Evolutionary conservation across 345 rosid genomes (phyloP), one percentile per base, ranked within the genome.

Genomic region (Dipteronia dyeriana): DNA sequence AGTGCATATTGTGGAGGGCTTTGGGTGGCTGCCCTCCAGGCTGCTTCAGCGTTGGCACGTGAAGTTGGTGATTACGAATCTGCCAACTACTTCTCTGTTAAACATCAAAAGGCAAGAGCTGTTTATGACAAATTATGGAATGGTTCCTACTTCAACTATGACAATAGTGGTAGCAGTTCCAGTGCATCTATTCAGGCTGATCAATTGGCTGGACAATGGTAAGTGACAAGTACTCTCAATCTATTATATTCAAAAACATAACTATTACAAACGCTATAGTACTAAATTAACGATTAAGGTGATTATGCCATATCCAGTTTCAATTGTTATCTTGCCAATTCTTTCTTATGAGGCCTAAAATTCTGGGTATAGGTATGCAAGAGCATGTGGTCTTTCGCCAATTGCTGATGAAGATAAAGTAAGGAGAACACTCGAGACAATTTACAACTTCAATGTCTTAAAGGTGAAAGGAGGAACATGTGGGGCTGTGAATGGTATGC

Each of bases 141-240:
- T 69, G 96, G 97, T 51, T 91, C 96, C 61, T 91, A 93, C 78
- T 93, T 91, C 78, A 82, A 89, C 63, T 88, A 90, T 45, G 96
- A 93, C 79, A 88, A 85, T 62, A 84, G 91, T 9, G 53, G 59
- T 25, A 78, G 89, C 3, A 85, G 82, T 57, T 85, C 86, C 9
- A 87, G 96, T 78, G 47, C 82, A 13, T 86, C 91, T 6, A 92
- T 92, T 80, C 91, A 88, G 69, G 94, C 92, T 45, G 97, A 92
- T 84, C 97, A 92, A 59, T 34, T 92, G 82, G 97, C 95, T 62
- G 95, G 97, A 67, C 95, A 92, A 77, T 92, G 97, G 97, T 91
- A 43, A 84, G 80, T 66, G 20, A 25, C 5, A 54, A 17, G 7
- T 20, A 69, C 59, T 63, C 25, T 38, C 38, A 20, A 4, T 5